These are phyloP conservation scores for Penicillium sp. DNA, from an alignment of 2,329 filamentous ascomycete species.

Conservation along the genomic window DNA sequence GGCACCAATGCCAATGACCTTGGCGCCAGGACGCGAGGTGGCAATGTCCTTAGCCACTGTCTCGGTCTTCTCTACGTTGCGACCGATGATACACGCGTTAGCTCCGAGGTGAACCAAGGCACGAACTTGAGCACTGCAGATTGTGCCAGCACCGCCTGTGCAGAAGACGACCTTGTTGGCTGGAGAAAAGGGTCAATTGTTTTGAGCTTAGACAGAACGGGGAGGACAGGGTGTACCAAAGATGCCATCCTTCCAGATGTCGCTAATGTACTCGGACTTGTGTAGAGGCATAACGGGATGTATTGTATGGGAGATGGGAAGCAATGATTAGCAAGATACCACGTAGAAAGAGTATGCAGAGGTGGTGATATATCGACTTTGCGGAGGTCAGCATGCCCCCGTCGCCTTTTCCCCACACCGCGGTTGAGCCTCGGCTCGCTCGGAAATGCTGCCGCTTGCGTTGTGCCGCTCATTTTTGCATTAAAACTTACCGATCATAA, in stretches of 20 bases:
- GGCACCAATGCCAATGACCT: conserved; percentile 80
- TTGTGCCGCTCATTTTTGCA: neutral
- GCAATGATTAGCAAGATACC: neutral
- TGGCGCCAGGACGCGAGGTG: conserved; percentile 73
- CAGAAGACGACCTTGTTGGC: conserved; percentile 90
- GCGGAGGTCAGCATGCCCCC: conserved; percentile 6
- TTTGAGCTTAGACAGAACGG: neutral
- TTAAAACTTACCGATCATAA: neutral
- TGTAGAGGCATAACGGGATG: conserved; percentile 62
- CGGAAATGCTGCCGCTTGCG: neutral
- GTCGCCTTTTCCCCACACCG: conserved; percentile 24
- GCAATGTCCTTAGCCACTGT: conserved; percentile 78
- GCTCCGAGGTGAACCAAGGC: conserved; percentile 89
- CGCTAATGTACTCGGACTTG: conserved; percentile 74
- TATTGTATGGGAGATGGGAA: neutral
- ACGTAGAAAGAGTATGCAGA: neutral
- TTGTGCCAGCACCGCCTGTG: conserved; percentile 89
- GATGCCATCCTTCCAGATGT: conserved; percentile 82
- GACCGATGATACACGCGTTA: conserved; percentile 90
- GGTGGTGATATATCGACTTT: neutral
- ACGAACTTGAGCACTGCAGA: conserved; percentile 91
- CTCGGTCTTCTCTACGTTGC: conserved; percentile 87
- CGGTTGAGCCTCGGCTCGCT: conserved; percentile 20
- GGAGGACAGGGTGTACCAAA: conserved; percentile 61
- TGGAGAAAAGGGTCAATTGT: conserved; percentile 39